Evolutionary conservation across 2,329 filamentous ascomycete species (phyloP), one percentile per base, ranked within the genome.

Genomic region (Aspergillus pseudoterreus): DNA sequence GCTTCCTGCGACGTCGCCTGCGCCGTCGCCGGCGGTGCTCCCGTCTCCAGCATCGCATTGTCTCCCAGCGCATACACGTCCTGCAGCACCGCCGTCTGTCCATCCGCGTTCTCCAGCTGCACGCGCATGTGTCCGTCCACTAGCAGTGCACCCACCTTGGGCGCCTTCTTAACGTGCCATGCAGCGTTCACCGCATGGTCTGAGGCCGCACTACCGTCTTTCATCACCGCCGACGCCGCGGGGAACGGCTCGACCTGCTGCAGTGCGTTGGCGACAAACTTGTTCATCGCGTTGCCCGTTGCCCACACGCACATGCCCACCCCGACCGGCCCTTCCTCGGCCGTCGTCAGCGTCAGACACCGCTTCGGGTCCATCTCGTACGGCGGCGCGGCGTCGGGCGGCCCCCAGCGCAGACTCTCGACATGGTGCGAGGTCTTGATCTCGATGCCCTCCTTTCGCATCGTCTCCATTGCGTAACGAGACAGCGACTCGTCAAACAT

Each of bases 241-340:
- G 73, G 74, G 42, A 72, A 71, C 3, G 57, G 53, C 3, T 66
- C 58, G 14, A 74, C 61, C 19, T 64, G 57, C 36, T 62, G 51
- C 2, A 71, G 56, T 1, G 62, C 55, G 5, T 65, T 30, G 6
- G 57, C 55, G 30, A 72, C 49, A 17, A 72, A 63, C 38, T 64
- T 63, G 41, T 68, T 67, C 67, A 70, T 69, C 2, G 65, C 61
- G 27, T 71, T 72, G 1, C 70, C 70, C 0, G 70, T 72, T 12
- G 72, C 78, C 82, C 82, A 85, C 9, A 84, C 81, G 50, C 72
- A 81, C 80, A 84, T 82, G 1, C 81, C 81, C 1, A 82, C 72
- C 0, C 81, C 81, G 2, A 82, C 67, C 43, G 83, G 79, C 1
- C 81, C 82, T 50, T 82, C 77, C 57, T 84, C 80, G 53, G 79